Conservation (phyloP, 345 rosid genomes). For the Cochlearia excelsa region DNA sequence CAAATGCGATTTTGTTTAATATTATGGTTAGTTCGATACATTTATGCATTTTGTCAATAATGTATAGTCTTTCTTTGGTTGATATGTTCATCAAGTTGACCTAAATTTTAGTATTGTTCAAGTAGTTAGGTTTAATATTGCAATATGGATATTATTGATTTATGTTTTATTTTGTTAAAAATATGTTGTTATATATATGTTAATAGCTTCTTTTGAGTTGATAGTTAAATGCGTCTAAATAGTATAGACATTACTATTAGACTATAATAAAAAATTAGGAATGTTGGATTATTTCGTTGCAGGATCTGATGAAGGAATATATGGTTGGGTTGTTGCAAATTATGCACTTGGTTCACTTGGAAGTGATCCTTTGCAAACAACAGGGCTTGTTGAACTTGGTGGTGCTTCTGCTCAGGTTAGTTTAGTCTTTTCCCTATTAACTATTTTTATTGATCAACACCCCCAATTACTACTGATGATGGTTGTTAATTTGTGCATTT, state of each 20-base stretch:
- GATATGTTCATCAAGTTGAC: neutral
- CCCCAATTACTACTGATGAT: neutral
- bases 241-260: too few species aligned
- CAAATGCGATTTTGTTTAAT: neutral
- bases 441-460: too few species aligned
- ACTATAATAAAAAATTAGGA: too few species aligned
- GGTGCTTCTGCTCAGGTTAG: conserved; percentile 99
- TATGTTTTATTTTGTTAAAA: neutral
- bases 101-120: too few species aligned
- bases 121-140: too few species aligned
- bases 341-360: conserved; percentile 79
- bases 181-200: too few species aligned
- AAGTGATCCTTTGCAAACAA: conserved; percentile 66
- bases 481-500: neutral
- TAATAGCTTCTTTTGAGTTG: neutral
- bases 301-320: conserved; percentile 97
- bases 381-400: conserved; percentile 93
- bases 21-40: neutral
- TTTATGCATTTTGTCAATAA: too few species aligned
- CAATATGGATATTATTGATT: too few species aligned
- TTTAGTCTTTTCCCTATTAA: conserved; percentile 24
- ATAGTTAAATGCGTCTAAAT: neutral
- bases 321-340: conserved; percentile 94
- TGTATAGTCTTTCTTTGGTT: neutral
- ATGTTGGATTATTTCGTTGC: neutral